Percentiles rank a stretch among this genome's conserved stretches.
phyloP scores from a whole-genome alignment of 2,329 filamentous ascomycete genomes.

The Fonsecaea erecta region DNA sequence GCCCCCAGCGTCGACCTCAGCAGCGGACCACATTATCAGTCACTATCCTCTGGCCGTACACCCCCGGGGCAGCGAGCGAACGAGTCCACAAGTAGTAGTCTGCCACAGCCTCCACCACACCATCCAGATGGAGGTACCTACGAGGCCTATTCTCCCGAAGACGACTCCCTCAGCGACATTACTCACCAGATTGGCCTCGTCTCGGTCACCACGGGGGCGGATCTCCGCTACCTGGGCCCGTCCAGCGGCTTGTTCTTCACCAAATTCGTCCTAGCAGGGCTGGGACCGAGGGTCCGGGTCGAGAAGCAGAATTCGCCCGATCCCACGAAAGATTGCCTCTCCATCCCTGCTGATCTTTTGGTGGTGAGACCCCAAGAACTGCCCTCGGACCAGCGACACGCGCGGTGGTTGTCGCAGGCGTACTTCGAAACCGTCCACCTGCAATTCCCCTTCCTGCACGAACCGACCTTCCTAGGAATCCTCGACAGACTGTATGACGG shows the following conservation, averaged over 20 bases:
- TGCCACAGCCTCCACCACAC: background rate
- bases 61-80: background rate
- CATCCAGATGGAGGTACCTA: background rate
- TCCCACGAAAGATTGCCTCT: background rate
- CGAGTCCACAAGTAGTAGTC: background rate
- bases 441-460: constrained; percentile 9
- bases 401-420: constrained; percentile 3
- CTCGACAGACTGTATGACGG: constrained; percentile 3
- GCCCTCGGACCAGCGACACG: constrained; percentile 7
- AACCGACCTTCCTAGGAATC: background rate
- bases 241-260: constrained; percentile 15
- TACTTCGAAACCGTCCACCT: constrained; percentile 11
- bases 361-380: background rate
- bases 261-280: constrained; percentile 10
- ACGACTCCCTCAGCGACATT: background rate
- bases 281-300: constrained; percentile 4
- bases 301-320: background rate
- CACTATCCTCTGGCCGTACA: background rate
- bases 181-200: constrained; percentile 11
- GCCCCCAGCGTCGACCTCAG: background rate
- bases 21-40: background rate
- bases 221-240: constrained; percentile 10
- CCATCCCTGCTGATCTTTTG: background rate
- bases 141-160: background rate
- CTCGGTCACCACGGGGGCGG: constrained; percentile 4